These are phyloP conservation scores for Leptographium flavum DNA, from an alignment of 2,329 filamentous ascomycete species.

Conservation along the genomic window DNA sequence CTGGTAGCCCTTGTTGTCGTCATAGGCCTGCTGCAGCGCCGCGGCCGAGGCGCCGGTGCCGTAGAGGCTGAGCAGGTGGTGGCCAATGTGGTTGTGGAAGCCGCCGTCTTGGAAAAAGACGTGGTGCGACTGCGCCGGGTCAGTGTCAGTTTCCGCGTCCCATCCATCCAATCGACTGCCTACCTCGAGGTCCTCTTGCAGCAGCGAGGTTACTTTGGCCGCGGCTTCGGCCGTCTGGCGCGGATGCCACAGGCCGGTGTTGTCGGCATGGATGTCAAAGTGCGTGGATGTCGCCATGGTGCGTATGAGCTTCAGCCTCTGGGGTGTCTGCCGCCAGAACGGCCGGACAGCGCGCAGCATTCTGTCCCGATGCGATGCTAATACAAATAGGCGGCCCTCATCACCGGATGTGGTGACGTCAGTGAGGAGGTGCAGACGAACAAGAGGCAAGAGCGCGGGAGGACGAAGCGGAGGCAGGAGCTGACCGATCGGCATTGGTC, in stretches of 20 bases:
- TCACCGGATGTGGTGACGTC: too few species aligned
- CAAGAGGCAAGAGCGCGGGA: too few species aligned
- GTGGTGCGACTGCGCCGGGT: constrained; percentile 42
- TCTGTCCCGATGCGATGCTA: too few species aligned
- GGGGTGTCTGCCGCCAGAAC: too few species aligned
- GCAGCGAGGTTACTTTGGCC: constrained; percentile 45
- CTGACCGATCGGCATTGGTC: too few species aligned
- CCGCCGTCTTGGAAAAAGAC: constrained; percentile 65
- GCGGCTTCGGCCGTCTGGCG: constrained; percentile 44
- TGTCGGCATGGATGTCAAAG: constrained; percentile 30
- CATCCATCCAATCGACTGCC: too few species aligned
- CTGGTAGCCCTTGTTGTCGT: constrained; percentile 54
- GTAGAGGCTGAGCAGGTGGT: constrained; percentile 64
- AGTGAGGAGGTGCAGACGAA: too few species aligned
- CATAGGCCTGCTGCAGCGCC: constrained; percentile 49
- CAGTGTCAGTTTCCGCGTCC: not conserved
- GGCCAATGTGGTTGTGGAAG: constrained; percentile 72
- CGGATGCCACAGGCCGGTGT: constrained; percentile 35
- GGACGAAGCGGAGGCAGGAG: too few species aligned
- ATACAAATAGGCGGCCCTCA: too few species aligned
- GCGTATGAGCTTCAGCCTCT: too few species aligned
- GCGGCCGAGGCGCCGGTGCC: constrained; percentile 53
- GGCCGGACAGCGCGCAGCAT: too few species aligned
- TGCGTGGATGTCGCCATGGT: constrained; percentile 32
- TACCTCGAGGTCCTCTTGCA: constrained; percentile 62